phyloP scores from a whole-genome alignment of 345 rosid species.

The Brassica carinata region DNA sequence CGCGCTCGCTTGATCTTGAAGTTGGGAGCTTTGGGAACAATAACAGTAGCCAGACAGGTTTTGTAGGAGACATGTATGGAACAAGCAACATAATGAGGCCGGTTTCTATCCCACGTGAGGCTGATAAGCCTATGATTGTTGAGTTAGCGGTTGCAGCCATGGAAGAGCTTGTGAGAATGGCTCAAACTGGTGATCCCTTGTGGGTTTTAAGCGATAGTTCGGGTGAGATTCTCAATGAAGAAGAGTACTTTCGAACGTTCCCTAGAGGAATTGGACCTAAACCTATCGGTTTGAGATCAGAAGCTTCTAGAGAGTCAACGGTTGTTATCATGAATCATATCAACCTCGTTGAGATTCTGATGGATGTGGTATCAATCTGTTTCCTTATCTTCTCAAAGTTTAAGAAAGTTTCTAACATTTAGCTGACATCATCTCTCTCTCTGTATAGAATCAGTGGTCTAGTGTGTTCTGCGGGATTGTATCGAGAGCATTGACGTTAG shows the following conservation, averaged over 20 bases:
- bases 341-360: slow-evolving; percentile 86
- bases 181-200: slow-evolving; percentile 75
- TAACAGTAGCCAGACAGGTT: slow-evolving; percentile 48
- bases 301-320: slow-evolving; percentile 83
- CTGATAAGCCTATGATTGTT: slow-evolving; percentile 86
- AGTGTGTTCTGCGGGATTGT: slow-evolving; percentile 84
- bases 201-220: slow-evolving; percentile 61
- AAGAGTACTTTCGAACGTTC: slow-evolving; percentile 78
- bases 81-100: slow-evolving; percentile 60
- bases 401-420: background rate
- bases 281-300: slow-evolving; percentile 70
- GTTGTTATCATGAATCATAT: slow-evolving; percentile 83
- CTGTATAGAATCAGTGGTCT: slow-evolving; percentile 80
- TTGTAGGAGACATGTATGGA: slow-evolving; percentile 78
- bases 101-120: slow-evolving; percentile 62
- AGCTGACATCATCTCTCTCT: background rate
- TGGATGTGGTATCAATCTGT: slow-evolving; percentile 72
- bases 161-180: slow-evolving; percentile 91
- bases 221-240: slow-evolving; percentile 64
- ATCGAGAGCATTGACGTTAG: slow-evolving; percentile 86
- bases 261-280: slow-evolving; percentile 85
- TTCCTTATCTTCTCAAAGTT: background rate
- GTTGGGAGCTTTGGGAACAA: slow-evolving; percentile 48
- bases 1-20: slow-evolving; percentile 52
- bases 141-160: slow-evolving; percentile 95